These are phyloP conservation scores for Platanthera zijinensis DNA, from an alignment of 106 monocot species.

Conservation along the genomic window DNA sequence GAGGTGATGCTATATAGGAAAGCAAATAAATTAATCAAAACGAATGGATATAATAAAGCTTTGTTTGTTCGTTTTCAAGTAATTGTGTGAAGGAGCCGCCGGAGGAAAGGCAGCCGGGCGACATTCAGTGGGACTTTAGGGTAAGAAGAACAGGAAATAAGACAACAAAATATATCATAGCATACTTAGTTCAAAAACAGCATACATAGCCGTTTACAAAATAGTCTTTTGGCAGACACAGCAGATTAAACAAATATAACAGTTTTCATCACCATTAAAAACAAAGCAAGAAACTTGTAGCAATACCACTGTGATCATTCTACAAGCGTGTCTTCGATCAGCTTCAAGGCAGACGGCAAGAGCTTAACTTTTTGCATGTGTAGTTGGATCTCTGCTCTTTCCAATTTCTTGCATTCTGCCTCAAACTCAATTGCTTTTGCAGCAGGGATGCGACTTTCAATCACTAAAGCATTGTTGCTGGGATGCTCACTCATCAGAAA, in stretches of 20 bases:
- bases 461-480: neutral
- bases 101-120: too few species aligned
- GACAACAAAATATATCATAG: too few species aligned
- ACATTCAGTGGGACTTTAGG: too few species aligned
- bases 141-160: too few species aligned
- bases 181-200: too few species aligned
- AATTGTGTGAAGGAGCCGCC: too few species aligned
- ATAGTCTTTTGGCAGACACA: too few species aligned
- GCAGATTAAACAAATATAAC: neutral
- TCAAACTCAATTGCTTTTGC: slow-evolving; percentile 6
- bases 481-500: neutral
- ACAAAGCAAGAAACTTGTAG: neutral
- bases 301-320: neutral
- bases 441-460: neutral
- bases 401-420: neutral
- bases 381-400: neutral
- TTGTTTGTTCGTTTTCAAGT: neutral
- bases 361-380: neutral
- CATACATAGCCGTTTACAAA: neutral
- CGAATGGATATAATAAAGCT: neutral
- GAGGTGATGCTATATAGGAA: neutral
- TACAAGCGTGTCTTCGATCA: neutral
- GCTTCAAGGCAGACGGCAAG: neutral
- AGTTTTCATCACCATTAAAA: neutral
- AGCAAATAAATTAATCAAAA: neutral